phyloP scores from a whole-genome alignment of 2,329 filamentous ascomycete genomes.

The Cercospora citrullina region DNA sequence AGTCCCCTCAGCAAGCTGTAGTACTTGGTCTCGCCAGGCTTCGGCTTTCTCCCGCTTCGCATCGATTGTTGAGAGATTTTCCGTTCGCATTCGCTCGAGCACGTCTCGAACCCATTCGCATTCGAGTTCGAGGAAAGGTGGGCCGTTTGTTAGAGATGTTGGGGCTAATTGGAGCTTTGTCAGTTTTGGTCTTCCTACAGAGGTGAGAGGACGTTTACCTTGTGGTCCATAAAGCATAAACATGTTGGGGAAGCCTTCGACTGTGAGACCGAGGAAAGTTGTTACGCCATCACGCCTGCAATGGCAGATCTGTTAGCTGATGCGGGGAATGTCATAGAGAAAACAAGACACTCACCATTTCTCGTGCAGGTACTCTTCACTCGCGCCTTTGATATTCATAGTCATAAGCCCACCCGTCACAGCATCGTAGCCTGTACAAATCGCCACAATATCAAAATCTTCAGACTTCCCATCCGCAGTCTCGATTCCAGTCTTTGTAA shows the following conservation, averaged over 20 bases:
- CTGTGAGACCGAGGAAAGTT: conserved; percentile 42
- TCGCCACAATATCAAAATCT: background rate
- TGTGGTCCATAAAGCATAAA: conserved; percentile 32
- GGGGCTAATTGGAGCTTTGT: conserved; percentile 27
- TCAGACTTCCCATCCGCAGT: background rate
- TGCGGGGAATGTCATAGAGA: background rate
- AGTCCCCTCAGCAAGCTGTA: background rate
- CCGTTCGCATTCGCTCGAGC: conserved; percentile 42
- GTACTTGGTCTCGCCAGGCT: background rate
- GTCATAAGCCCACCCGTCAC: background rate
- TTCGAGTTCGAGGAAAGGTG: conserved; percentile 47
- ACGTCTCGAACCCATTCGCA: conserved; percentile 49
- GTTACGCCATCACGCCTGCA: conserved; percentile 36
- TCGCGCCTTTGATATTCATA: background rate
- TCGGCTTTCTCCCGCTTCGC: background rate
- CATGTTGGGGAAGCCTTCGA: conserved; percentile 39
- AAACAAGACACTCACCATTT: background rate
- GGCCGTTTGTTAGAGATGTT: conserved; percentile 49
- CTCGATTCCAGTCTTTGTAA: conserved; percentile 28
- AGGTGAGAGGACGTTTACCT: background rate
- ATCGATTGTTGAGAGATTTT: conserved; percentile 36
- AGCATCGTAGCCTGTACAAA: background rate
- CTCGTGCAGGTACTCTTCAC: background rate
- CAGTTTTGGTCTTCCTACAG: background rate
- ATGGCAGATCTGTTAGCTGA: background rate